These are phyloP conservation scores for Guadua angustifolia DNA, from an alignment of 176 grass and related monocot species.

Conservation along the genomic window DNA sequence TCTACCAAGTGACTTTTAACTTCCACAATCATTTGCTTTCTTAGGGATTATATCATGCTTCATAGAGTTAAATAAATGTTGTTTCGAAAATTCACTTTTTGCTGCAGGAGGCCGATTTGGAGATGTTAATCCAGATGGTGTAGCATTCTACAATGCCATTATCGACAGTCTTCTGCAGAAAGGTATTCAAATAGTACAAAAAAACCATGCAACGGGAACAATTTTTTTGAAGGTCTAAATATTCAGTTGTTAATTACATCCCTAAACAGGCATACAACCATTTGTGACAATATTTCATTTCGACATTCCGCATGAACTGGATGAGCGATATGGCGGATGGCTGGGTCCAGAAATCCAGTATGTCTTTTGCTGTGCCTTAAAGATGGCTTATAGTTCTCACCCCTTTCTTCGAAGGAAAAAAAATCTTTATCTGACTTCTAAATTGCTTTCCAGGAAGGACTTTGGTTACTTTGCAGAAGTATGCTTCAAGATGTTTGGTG, in stretches of 20 bases:
- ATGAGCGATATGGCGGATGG: slow-evolving; percentile 65
- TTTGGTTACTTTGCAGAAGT: slow-evolving; percentile 58
- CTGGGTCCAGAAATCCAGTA: slow-evolving; percentile 65
- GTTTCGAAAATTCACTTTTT: background rate
- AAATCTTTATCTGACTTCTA: background rate
- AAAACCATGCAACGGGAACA: no score
- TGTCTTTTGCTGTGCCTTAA: slow-evolving; percentile 1
- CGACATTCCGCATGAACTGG: slow-evolving; percentile 71
- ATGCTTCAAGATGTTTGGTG: slow-evolving; percentile 67
- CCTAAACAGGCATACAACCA: slow-evolving; percentile 59
- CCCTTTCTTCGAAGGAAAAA: no score
- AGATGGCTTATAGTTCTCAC: background rate
- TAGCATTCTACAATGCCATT: slow-evolving; percentile 59
- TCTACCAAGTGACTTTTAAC: slow-evolving; percentile 58
- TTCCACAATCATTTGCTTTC: background rate
- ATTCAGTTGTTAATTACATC: background rate
- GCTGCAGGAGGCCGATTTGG: slow-evolving; percentile 53
- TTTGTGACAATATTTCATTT: slow-evolving; percentile 79
- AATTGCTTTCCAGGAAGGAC: slow-evolving; percentile 59
- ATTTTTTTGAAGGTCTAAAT: no score
- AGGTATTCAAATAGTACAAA: slow-evolving; percentile 32
- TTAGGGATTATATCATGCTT: background rate
- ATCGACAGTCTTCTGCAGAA: slow-evolving; percentile 49
- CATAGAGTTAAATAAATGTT: background rate
- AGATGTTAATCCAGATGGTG: slow-evolving; percentile 50